These are phyloP conservation scores for Gloeostereum incarnatum DNA, from an alignment of 768 basidiomycete genomes.

Conservation along the genomic window DNA sequence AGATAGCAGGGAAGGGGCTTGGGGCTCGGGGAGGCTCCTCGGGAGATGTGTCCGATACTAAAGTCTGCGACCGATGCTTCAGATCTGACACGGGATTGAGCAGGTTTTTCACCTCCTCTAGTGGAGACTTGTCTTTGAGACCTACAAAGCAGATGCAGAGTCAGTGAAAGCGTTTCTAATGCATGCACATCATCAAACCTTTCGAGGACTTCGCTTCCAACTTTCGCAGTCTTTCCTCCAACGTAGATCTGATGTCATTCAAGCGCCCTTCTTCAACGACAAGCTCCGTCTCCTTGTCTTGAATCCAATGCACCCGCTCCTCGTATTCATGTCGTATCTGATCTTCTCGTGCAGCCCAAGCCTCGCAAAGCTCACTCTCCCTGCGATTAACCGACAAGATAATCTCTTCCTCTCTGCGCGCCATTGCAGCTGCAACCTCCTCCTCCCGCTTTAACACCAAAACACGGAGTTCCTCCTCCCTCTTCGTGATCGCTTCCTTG, in stretches of 20 bases:
- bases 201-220: constrained; percentile 26
- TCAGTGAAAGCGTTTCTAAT: not conserved
- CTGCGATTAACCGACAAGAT: constrained; percentile 55
- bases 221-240: constrained; percentile 39
- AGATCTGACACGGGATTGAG: constrained; percentile 34
- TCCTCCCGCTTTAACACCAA: constrained; percentile 61
- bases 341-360: constrained; percentile 45
- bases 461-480: constrained; percentile 63
- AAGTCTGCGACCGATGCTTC: constrained; percentile 13
- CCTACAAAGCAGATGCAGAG: constrained; percentile 17
- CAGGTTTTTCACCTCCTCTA: constrained; percentile 73
- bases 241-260: constrained; percentile 31
- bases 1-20: constrained; percentile 22
- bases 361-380: constrained; percentile 53
- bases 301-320: constrained; percentile 36
- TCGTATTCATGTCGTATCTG: constrained; percentile 44
- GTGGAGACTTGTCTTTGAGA: constrained; percentile 45
- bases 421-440: constrained; percentile 58
- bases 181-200: constrained; percentile 10
- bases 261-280: constrained; percentile 40
- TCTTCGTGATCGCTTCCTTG: constrained; percentile 46
- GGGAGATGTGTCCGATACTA: constrained; percentile 15
- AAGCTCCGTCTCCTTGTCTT: constrained; percentile 43
- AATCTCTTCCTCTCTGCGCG: constrained; percentile 61
- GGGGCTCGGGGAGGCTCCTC: constrained; percentile 13